phyloP scores from a whole-genome alignment of 345 rosid genomes.

The Theobroma cacao region DNA sequence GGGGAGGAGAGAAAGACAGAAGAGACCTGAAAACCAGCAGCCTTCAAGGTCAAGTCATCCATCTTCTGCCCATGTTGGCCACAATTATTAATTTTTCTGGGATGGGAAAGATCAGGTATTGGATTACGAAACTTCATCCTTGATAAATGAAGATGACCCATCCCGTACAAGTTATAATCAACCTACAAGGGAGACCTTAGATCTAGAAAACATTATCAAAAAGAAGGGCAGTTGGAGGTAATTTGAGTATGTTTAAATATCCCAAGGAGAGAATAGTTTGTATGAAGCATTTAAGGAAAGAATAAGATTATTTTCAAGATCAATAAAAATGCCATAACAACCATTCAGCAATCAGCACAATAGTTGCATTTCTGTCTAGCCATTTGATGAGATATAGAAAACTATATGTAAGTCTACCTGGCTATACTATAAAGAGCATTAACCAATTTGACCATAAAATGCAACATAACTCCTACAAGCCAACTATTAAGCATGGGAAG shows the following conservation, averaged over 20 bases:
- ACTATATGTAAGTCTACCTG: background rate
- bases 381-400: background rate
- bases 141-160: slow-evolving; percentile 85
- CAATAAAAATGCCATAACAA: slow-evolving; percentile 1
- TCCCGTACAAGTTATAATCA: slow-evolving; percentile 90
- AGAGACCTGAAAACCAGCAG: slow-evolving; percentile 48
- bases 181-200: slow-evolving; percentile 43
- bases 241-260: background rate
- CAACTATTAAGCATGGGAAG: background rate
- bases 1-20: slow-evolving; percentile 17
- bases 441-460: background rate
- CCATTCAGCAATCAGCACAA: background rate
- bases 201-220: slow-evolving; percentile 10
- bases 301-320: background rate
- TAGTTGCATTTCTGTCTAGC: background rate
- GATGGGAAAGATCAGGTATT: slow-evolving; percentile 49
- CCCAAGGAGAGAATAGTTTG: background rate
- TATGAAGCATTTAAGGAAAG: background rate
- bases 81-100: slow-evolving; percentile 34
- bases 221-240: background rate
- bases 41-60: slow-evolving; percentile 23
- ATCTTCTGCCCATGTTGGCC: slow-evolving; percentile 28
- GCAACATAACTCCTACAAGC: background rate
- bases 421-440: background rate
- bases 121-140: slow-evolving; percentile 85